phyloP scores from a whole-genome alignment of 768 basidiomycete genomes.

The Fomitopsis serialis region DNA sequence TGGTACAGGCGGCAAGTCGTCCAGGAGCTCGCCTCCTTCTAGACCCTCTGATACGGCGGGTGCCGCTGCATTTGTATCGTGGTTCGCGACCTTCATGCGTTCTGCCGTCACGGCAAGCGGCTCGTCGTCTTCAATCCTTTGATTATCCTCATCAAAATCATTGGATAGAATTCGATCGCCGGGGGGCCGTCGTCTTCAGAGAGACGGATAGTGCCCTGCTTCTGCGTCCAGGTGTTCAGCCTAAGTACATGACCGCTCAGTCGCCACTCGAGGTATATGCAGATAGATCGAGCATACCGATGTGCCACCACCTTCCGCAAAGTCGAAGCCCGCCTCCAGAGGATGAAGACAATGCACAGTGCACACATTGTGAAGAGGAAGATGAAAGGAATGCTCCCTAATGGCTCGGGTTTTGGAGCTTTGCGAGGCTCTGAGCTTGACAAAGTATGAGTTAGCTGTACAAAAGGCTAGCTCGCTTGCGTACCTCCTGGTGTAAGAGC shows the following conservation, averaged over 20 bases:
- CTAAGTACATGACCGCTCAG: slow-evolving; percentile 30
- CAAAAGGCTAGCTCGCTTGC: no score
- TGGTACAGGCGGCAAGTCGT: slow-evolving; percentile 6
- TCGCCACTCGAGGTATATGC: not conserved
- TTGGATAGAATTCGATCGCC: slow-evolving; percentile 57
- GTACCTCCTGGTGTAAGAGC: no score
- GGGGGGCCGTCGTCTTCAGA: slow-evolving; percentile 70
- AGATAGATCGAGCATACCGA: slow-evolving; percentile 38
- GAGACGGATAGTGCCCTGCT: slow-evolving; percentile 58
- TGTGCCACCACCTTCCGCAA: slow-evolving; percentile 58
- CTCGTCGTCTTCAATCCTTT: slow-evolving; percentile 28
- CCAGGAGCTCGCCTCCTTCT: slow-evolving; percentile 3
- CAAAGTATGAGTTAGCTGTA: not conserved
- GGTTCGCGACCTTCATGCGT: slow-evolving; percentile 5
- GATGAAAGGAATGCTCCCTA: slow-evolving; percentile 50
- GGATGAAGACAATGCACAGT: slow-evolving; percentile 49
- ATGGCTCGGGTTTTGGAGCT: slow-evolving; percentile 58
- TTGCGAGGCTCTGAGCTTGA: slow-evolving; percentile 46
- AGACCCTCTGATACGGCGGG: not conserved
- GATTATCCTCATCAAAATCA: slow-evolving; percentile 47
- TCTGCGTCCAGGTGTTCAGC: slow-evolving; percentile 47
- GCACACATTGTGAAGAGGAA: slow-evolving; percentile 55
- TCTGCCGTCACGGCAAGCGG: slow-evolving; percentile 16
- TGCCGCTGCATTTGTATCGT: not conserved
- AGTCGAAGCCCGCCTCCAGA: slow-evolving; percentile 57